Evolutionary conservation across 352 stramenopile genomes (phyloP).

Genomic region (Phytophthora sp.): DNA sequence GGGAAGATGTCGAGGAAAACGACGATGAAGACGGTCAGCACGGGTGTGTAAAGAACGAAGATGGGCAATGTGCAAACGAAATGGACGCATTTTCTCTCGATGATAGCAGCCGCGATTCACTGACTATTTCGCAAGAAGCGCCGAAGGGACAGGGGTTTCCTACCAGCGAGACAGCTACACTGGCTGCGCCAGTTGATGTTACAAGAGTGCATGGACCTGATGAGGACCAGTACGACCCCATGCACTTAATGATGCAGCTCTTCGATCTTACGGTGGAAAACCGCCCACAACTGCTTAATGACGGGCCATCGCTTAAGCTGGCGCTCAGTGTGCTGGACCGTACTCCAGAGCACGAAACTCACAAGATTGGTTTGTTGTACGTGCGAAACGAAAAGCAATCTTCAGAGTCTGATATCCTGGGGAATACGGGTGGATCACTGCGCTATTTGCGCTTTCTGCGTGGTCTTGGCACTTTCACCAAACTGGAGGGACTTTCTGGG

Average conservation of each 20-base stretch:
- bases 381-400: conserved; percentile 62
- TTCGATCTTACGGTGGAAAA: conserved; percentile 69
- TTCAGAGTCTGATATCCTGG: conserved; percentile 72
- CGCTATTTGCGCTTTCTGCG: conserved; percentile 80
- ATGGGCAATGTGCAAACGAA: conserved; percentile 1
- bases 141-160: conserved; percentile 12
- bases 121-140: neutral
- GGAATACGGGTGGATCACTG: conserved; percentile 72
- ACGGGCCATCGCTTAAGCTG: conserved; percentile 58
- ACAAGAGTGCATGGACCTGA: neutral
- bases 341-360: conserved; percentile 82
- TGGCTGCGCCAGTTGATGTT: neutral
- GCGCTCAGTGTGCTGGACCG: conserved; percentile 82
- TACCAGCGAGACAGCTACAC: neutral
- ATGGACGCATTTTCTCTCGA: conserved; percentile 41
- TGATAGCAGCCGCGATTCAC: conserved; percentile 4
- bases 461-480: conserved; percentile 68
- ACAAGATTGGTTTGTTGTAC: conserved; percentile 89
- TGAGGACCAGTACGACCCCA: conserved; percentile 50
- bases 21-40: conserved; percentile 5
- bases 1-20: conserved; percentile 35
- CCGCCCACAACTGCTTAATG: conserved; percentile 62
- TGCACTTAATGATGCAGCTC: conserved; percentile 85
- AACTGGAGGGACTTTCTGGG: conserved; percentile 64
- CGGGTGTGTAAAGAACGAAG: neutral